phyloP scores from a whole-genome alignment of 129 eudicot genomes.

The Kitagawia praeruptora region DNA sequence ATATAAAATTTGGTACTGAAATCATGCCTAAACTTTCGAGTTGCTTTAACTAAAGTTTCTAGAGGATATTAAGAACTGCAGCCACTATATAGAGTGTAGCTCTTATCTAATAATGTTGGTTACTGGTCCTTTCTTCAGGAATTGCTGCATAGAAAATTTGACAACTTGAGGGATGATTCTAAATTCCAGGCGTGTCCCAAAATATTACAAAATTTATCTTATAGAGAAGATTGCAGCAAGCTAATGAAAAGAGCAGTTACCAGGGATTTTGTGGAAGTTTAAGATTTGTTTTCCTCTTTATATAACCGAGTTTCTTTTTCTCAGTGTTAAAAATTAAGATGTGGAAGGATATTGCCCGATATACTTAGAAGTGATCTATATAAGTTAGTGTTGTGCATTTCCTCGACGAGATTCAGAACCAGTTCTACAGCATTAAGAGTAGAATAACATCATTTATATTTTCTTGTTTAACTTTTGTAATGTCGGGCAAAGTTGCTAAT shows the following conservation, averaged over 20 bases:
- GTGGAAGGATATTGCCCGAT: slow-evolving; percentile 26
- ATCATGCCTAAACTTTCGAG: background rate
- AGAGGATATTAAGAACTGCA: background rate
- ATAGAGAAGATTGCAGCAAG: slow-evolving; percentile 18
- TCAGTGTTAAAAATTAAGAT: background rate
- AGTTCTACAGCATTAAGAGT: slow-evolving; percentile 14
- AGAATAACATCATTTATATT: slow-evolving; percentile 16
- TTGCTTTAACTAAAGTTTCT: background rate
- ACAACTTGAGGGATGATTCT: slow-evolving; percentile 9
- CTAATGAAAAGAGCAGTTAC: slow-evolving; percentile 14
- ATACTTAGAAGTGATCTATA: slow-evolving; percentile 11
- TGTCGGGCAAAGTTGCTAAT: slow-evolving; percentile 20
- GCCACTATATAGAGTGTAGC: background rate
- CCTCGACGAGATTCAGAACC: slow-evolving; percentile 16
- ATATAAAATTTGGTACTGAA: no score
- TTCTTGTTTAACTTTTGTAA: slow-evolving; percentile 9
- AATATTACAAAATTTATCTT: slow-evolving; percentile 26
- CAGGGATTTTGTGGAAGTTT: slow-evolving; percentile 16
- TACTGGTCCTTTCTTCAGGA: slow-evolving; percentile 32
- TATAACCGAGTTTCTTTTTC: slow-evolving; percentile 22
- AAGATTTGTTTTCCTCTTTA: slow-evolving; percentile 9
- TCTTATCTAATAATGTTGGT: background rate
- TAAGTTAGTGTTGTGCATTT: slow-evolving; percentile 22
- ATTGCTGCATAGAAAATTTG: slow-evolving; percentile 64
- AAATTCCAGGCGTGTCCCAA: slow-evolving; percentile 9